Evolutionary conservation across 2,329 filamentous ascomycete genomes (phyloP).

Genomic region (Calonectria montana): DNA sequence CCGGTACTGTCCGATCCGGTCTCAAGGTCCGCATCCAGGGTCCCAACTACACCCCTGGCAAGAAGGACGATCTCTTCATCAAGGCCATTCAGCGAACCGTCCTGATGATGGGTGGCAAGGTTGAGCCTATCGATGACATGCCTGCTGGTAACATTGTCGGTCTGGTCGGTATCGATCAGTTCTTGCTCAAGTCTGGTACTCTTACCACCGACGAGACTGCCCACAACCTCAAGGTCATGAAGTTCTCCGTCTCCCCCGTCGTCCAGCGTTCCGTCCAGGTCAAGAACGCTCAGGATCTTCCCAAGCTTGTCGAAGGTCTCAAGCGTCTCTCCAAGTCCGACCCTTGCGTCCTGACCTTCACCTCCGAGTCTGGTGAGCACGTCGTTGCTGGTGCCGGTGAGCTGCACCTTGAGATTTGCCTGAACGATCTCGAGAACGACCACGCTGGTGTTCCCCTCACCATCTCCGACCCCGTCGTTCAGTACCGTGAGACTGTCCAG

Average conservation of each 20-base stretch:
- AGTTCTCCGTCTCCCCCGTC: conserved; percentile 99
- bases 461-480: conserved; percentile 97
- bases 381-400: conserved; percentile 99
- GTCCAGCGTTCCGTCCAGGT: conserved; percentile 98
- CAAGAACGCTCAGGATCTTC: conserved; percentile 99
- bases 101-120: conserved; percentile 99
- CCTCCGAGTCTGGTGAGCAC: conserved; percentile 96
- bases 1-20: conserved; percentile 97
- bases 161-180: conserved; percentile 99
- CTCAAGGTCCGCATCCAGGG: conserved; percentile 99
- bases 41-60: conserved; percentile 97
- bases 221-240: conserved; percentile 99
- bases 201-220: conserved; percentile 96
- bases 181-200: conserved; percentile 99
- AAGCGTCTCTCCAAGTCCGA: conserved; percentile 99
- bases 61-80: conserved; percentile 99
- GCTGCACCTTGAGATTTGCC: conserved; percentile 99
- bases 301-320: conserved; percentile 99
- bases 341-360: conserved; percentile 93
- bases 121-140: conserved; percentile 98
- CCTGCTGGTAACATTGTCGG: conserved; percentile 99
- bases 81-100: conserved; percentile 99
- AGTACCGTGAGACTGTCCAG: conserved; percentile 96
- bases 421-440: conserved; percentile 99
- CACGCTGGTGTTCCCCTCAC: conserved; percentile 98